Evolutionary conservation across 2,329 filamentous ascomycete species (phyloP).

Genomic region (Colletotrichum godetiae): DNA sequence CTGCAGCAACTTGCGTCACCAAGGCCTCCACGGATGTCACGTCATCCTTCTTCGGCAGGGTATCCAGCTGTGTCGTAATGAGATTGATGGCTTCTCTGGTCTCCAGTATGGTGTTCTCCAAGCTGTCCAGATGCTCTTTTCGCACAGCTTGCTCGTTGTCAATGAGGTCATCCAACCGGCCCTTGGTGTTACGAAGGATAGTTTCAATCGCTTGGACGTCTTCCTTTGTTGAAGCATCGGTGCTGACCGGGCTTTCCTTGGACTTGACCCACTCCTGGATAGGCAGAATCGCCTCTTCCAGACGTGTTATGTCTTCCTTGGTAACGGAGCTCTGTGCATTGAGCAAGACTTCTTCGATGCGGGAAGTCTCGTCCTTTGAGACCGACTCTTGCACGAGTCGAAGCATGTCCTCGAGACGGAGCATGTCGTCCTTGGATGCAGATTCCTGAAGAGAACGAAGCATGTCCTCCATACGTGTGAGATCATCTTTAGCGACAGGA

Average conservation of each 20-base stretch:
- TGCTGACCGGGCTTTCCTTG: slow-evolving; percentile 36
- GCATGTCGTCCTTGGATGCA: slow-evolving; percentile 52
- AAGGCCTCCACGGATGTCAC: slow-evolving; percentile 81
- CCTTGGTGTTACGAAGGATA: slow-evolving; percentile 88
- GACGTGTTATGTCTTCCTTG: slow-evolving; percentile 58
- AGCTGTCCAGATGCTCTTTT: slow-evolving; percentile 72
- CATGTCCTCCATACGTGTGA: slow-evolving; percentile 56
- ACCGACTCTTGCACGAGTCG: slow-evolving; percentile 48
- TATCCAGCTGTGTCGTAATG: slow-evolving; percentile 75
- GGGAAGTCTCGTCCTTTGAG: slow-evolving; percentile 39
- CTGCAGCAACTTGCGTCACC: slow-evolving; percentile 79
- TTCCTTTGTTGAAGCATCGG: slow-evolving; percentile 75
- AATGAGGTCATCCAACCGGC: slow-evolving; percentile 83
- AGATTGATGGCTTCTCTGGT: slow-evolving; percentile 79
- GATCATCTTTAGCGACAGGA: slow-evolving; percentile 51
- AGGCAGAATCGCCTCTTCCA: slow-evolving; percentile 59
- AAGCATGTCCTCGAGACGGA: slow-evolving; percentile 57
- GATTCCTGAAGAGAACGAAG: slow-evolving; percentile 48
- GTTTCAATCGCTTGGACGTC: slow-evolving; percentile 93
- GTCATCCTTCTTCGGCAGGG: slow-evolving; percentile 81
- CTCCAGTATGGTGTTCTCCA: slow-evolving; percentile 76
- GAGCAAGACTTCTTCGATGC: slow-evolving; percentile 61
- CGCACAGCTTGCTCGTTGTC: slow-evolving; percentile 77
- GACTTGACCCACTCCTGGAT: slow-evolving; percentile 63
- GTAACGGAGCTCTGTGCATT: slow-evolving; percentile 59